Base-by-base conservation (phyloP, 1,284 basidiomycete genomes). In the Ustilago nuda region DNA sequence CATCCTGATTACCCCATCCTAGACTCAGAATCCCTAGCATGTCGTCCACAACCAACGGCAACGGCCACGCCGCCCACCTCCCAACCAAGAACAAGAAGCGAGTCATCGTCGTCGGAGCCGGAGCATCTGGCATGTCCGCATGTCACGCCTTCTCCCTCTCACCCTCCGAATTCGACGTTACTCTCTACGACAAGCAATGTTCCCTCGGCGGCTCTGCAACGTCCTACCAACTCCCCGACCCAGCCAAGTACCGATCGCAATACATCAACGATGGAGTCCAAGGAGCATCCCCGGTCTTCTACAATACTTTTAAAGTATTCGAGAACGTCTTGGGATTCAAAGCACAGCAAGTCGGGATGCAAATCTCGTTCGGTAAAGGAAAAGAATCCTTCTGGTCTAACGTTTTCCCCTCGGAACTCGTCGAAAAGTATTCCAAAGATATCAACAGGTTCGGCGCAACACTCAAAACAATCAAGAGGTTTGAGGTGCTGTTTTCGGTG, bases 231-330 rank as follows among this genome's bases (percentile, higher is more conserved):
- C 69, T 83, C 11, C 82, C 82, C 8, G 78, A 79, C 54, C 76
- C 74, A 3, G 69, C 72, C 48, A 72, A 74, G 66, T 83, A 77
- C 51, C 65, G 70, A 32, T 80, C 82, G 8, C 76, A 82, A 43
- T 82, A 82, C 73, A 82, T 83, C 73, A 83, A 83, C 61, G 80
- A 83, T 50, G 82, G 81, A 27, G 82, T 83, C 0, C 82, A 83
- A 58, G 82, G 81, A 3, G 79, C 78, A 13, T 77, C 71, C 8
- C 79, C 80, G 17, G 79, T 82, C 11, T 83, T 83, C 54, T 64
- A 74, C 70, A 83, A 83, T 68, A 83, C 82, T 15, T 79, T 82
- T 67, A 82, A 80, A 48, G 76, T 83, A 33, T 81, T 82, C 27
- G 77, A 83, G 51, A 55, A 67, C n/a, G 65, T 73, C 6, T 74